Evolutionary conservation across 352 stramenopile genomes (phyloP).

Genomic region (Pythium aphanidermatum): DNA sequence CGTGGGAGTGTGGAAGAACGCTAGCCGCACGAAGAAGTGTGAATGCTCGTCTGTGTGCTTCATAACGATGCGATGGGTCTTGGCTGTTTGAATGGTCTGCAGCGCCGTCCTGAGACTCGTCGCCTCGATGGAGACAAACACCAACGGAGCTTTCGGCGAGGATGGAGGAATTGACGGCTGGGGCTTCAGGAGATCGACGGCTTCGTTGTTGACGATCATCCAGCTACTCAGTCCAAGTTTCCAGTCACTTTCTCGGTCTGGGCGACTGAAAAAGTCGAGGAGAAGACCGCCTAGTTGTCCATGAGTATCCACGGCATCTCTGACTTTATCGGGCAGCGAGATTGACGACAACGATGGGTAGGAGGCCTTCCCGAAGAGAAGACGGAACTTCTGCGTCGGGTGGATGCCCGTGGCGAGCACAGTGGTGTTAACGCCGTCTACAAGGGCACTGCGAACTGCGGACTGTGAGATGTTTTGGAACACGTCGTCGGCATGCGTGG

Average conservation of each 20-base stretch:
- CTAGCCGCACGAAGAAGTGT: conserved; percentile 66
- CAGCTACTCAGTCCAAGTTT: conserved; percentile 59
- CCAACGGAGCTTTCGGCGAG: conserved; percentile 7
- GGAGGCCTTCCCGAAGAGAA: conserved; percentile 61
- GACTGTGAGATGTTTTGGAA: conserved; percentile 49
- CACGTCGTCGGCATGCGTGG: conserved; percentile 38
- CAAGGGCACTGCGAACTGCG: conserved; percentile 30
- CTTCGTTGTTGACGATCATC: conserved; percentile 64
- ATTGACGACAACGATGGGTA: not conserved
- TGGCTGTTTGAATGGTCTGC: conserved; percentile 54
- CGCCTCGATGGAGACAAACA: conserved; percentile 53
- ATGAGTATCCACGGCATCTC: conserved; percentile 45
- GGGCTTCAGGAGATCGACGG: conserved; percentile 45
- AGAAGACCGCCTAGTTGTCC: conserved; percentile 51
- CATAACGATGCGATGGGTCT: conserved; percentile 66
- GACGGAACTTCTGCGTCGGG: conserved; percentile 62
- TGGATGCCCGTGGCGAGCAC: conserved; percentile 58
- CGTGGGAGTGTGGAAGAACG: conserved; percentile 34
- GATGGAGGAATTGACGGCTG: not conserved
- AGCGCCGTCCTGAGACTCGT: conserved; percentile 34
- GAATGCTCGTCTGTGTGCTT: conserved; percentile 57
- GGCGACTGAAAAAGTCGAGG: conserved; percentile 34
- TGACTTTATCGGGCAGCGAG: not conserved
- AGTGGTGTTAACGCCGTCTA: conserved; percentile 55
- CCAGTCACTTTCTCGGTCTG: conserved; percentile 19